Conservation (phyloP, 768 basidiomycete genomes). For the Gyrodon lividus region DNA sequence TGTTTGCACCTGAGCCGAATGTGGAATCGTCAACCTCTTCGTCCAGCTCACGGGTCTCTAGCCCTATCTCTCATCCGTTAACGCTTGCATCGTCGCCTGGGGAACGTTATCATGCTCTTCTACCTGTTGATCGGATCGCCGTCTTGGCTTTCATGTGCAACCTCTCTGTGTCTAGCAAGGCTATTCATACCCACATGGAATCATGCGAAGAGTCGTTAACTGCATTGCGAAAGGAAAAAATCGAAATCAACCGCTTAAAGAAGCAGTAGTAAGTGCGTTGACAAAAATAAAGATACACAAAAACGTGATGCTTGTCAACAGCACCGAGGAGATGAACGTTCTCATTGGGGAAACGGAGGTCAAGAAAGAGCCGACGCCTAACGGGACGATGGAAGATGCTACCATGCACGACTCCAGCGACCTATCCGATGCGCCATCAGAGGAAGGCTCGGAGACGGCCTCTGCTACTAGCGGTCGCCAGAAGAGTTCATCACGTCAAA, state of each 20-base stretch:
- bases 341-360: constrained; percentile 52
- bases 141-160: constrained; percentile 89
- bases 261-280: constrained; percentile 73
- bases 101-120: constrained; percentile 71
- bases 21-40: constrained; percentile 43
- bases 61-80: constrained; percentile 42
- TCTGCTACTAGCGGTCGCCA: constrained; percentile 40
- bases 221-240: constrained; percentile 91
- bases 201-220: constrained; percentile 87
- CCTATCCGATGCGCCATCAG: constrained; percentile 66
- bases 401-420: constrained; percentile 68
- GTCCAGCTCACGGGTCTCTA: constrained; percentile 48
- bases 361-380: constrained; percentile 46
- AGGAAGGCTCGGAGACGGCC: constrained; percentile 60
- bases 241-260: constrained; percentile 88
- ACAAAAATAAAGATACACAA: constrained; percentile 7
- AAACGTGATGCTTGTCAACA: constrained; percentile 30
- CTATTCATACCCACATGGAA: constrained; percentile 87
- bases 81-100: constrained; percentile 50
- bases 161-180: constrained; percentile 85
- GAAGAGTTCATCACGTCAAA: constrained; percentile 50
- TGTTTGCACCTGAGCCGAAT: constrained; percentile 62
- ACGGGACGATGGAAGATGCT: constrained; percentile 51
- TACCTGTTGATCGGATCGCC: constrained; percentile 76
- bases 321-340: constrained; percentile 71